Evolutionary conservation across 768 basidiomycete genomes (phyloP).

Genomic region (Exidia glandulosa): DNA sequence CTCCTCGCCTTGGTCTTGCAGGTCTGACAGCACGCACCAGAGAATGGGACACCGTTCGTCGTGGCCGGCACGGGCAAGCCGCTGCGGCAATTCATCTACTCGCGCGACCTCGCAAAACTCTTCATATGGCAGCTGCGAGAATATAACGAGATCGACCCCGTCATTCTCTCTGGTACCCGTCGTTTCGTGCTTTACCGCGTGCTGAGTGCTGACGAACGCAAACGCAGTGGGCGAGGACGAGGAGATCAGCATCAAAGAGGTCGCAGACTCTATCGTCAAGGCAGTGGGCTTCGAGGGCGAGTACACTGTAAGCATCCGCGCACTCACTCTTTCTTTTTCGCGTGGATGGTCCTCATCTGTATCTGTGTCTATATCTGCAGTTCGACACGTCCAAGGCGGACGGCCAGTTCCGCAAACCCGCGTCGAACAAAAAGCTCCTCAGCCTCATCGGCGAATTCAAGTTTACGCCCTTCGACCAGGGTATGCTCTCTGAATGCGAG

Average conservation of each 20-base stretch:
- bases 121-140: slow-evolving; percentile 90
- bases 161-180: slow-evolving; percentile 85
- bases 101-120: slow-evolving; percentile 86
- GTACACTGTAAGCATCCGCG: slow-evolving; percentile 42
- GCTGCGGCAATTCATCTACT: slow-evolving; percentile 95
- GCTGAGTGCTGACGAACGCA: neutral
- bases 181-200: slow-evolving; percentile 6
- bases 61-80: slow-evolving; percentile 89
- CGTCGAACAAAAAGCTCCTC: slow-evolving; percentile 81
- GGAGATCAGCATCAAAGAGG: slow-evolving; percentile 85
- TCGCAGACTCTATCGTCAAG: slow-evolving; percentile 84
- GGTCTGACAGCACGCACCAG: slow-evolving; percentile 20
- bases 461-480: slow-evolving; percentile 85
- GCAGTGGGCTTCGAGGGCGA: slow-evolving; percentile 70
- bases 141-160: slow-evolving; percentile 84
- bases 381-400: slow-evolving; percentile 81
- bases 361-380: slow-evolving; percentile 25
- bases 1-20: neutral
- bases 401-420: slow-evolving; percentile 93
- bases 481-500: slow-evolving; percentile 27
- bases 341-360: neutral
- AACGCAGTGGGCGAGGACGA: slow-evolving; percentile 77
- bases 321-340: neutral
- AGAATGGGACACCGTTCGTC: slow-evolving; percentile 75
- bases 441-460: slow-evolving; percentile 67